Conservation (phyloP, 2,329 filamentous ascomycete species). For the Epicoccum sorghinum region DNA sequence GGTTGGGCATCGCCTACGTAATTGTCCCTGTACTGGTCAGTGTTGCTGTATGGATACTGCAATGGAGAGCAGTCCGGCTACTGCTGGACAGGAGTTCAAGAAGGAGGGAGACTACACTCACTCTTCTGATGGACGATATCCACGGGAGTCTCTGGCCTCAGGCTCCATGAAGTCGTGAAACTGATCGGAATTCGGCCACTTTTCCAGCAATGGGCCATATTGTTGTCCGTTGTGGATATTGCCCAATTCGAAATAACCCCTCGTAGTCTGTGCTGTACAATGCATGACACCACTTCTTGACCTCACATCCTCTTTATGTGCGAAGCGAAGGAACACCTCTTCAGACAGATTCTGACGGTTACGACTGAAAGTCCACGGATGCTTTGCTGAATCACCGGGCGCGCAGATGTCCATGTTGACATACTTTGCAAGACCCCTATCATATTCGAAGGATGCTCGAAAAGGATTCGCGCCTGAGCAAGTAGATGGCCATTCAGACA, state of each 20-base stretch:
- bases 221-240: conserved; percentile 9
- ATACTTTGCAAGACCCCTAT: not conserved
- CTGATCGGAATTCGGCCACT: conserved; percentile 10
- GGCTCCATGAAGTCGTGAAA: not conserved
- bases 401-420: conserved; percentile 13
- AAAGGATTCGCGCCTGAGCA: conserved; percentile 9
- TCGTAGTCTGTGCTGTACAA: conserved; percentile 17
- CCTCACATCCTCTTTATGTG: not conserved
- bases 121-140: not conserved
- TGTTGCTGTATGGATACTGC: not conserved
- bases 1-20: not conserved
- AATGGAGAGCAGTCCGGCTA: not conserved
- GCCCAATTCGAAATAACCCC: conserved; percentile 27
- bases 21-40: not conserved
- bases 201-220: conserved; percentile 13
- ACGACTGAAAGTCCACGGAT: conserved; percentile 17
- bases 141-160: not conserved
- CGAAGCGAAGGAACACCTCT: conserved; percentile 9
- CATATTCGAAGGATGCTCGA: not conserved
- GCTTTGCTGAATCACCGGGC: conserved; percentile 6
- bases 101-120: not conserved
- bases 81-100: too few relatives aligned
- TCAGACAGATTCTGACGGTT: conserved; percentile 17
- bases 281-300: not conserved
- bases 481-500: not conserved